Conservation (phyloP, 805 yeast genomes). For the Candida bentonensis region DNA sequence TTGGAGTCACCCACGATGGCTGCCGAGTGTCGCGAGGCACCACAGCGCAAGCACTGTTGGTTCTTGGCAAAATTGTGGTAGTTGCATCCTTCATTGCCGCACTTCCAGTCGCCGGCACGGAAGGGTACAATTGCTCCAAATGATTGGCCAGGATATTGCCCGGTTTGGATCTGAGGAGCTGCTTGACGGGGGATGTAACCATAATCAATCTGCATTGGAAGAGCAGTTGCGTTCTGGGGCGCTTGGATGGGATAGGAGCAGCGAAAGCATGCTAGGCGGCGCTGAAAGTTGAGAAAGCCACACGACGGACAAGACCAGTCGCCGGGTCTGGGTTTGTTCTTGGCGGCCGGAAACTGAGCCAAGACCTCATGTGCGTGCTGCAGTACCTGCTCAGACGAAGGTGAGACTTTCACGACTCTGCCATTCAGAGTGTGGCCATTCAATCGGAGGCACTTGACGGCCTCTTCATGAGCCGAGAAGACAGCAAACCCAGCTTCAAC, state of each 20-base stretch:
- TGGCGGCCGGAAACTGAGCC: slow-evolving; percentile 70
- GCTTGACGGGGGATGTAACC: slow-evolving; percentile 2
- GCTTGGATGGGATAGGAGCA: slow-evolving; percentile 51
- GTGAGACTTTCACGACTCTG: slow-evolving; percentile 68
- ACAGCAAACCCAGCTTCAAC: slow-evolving; percentile 69
- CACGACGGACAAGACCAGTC: slow-evolving; percentile 98
- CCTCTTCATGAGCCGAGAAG: slow-evolving; percentile 75
- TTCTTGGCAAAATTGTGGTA: slow-evolving; percentile 92
- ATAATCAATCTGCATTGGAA: slow-evolving; percentile 22
- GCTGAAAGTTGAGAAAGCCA: slow-evolving; percentile 88
- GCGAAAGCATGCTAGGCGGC: slow-evolving; percentile 86
- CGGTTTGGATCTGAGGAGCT: slow-evolving; percentile 8
- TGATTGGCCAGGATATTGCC: slow-evolving; percentile 4
- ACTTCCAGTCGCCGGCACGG: slow-evolving; percentile 96
- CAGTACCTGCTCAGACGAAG: slow-evolving; percentile 63
- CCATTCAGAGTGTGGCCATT: slow-evolving; percentile 70
- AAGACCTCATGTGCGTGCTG: slow-evolving; percentile 74
- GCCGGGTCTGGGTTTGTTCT: slow-evolving; percentile 88
- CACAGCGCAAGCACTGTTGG: slow-evolving; percentile 75
- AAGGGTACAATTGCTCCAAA: slow-evolving; percentile 60
- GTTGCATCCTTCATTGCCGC: slow-evolving; percentile 60
- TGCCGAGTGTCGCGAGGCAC: slow-evolving; percentile 41
- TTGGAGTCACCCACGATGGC: not conserved
- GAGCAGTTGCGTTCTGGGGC: slow-evolving; percentile 28
- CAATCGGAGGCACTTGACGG: slow-evolving; percentile 60